phyloP scores from a whole-genome alignment of 345 rosid species.

The Gossypium rotundifolium region DNA sequence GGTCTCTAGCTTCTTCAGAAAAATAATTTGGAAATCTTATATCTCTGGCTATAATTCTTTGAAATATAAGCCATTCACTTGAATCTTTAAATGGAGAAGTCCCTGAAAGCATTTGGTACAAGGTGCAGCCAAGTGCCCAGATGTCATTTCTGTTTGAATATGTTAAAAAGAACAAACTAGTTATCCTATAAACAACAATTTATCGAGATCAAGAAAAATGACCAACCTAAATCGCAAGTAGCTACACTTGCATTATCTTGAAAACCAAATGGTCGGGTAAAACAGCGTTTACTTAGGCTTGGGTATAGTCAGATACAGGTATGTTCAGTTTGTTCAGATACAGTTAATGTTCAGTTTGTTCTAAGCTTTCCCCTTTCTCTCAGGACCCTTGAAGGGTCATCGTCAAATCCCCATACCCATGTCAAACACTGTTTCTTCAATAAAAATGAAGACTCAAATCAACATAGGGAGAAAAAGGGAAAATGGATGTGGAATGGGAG shows the following conservation, averaged over 20 bases:
- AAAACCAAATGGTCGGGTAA: background rate
- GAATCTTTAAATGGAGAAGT: slow-evolving; percentile 98
- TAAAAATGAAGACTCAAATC: no score
- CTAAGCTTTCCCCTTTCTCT: no score
- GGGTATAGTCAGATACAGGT: no score
- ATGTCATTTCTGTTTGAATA: slow-evolving; percentile 83
- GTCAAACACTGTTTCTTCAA: no score
- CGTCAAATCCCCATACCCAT: no score
- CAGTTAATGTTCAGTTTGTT: no score
- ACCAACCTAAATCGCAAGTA: background rate
- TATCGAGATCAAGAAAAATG: slow-evolving; percentile 8
- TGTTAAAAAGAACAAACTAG: slow-evolving; percentile 28
- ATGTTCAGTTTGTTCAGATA: no score
- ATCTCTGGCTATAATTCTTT: slow-evolving; percentile 92
- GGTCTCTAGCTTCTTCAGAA: slow-evolving; percentile 82
- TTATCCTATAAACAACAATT: slow-evolving; percentile 15
- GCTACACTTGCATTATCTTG: no score
- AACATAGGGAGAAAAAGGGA: no score
- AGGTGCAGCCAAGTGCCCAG: slow-evolving; percentile 99
- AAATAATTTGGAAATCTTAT: slow-evolving; percentile 85
- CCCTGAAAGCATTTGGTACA: slow-evolving; percentile 99
- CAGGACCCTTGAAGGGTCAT: no score
- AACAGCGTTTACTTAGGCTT: no score
- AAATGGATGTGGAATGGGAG: background rate
- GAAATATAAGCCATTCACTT: slow-evolving; percentile 99